These are phyloP conservation scores for Pontederia paniculata DNA, from an alignment of 176 grass and related monocot genomes.

Conservation along the genomic window DNA sequence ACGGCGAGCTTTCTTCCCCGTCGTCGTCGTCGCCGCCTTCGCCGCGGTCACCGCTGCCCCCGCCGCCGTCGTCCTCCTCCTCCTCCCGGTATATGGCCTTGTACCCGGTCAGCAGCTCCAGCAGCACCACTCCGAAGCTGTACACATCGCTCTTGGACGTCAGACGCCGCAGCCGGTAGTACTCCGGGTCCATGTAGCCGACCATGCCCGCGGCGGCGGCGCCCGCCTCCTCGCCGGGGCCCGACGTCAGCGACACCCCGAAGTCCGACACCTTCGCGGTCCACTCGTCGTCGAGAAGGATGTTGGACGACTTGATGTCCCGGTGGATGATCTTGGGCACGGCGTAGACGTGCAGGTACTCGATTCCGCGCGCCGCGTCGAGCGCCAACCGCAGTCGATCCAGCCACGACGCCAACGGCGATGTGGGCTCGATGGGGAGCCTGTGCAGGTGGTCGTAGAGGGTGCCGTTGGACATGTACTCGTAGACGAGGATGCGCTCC, in stretches of 20 bases:
- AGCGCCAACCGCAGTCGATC: constrained; percentile 10
- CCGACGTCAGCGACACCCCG: constrained; percentile 5
- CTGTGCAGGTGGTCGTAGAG: constrained; percentile 23
- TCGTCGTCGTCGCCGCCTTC: constrained; percentile 3
- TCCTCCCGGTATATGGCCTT: constrained; percentile 54
- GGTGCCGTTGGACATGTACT: constrained; percentile 82
- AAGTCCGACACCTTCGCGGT: constrained; percentile 10
- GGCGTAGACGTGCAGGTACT: constrained; percentile 13
- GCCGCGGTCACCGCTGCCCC: constrained; percentile 28
- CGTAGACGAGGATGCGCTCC: constrained; percentile 64
- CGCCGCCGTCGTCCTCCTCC: constrained; percentile 31
- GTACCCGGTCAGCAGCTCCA: constrained; percentile 72
- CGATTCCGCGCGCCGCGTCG: constrained; percentile 12
- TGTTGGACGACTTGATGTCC: constrained; percentile 53
- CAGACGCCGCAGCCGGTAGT: constrained; percentile 68
- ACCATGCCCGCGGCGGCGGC: constrained; percentile 53
- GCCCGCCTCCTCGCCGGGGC: constrained; percentile 7
- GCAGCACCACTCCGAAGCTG: constrained; percentile 85
- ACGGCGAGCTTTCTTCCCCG: neutral
- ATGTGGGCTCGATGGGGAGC: neutral
- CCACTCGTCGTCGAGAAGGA: constrained; percentile 31
- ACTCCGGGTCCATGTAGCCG: constrained; percentile 96
- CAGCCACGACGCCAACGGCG: constrained; percentile 2
- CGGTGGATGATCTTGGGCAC: constrained; percentile 42
- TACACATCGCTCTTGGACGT: constrained; percentile 88